Base-by-base conservation (phyloP, 352 stramenopile genomes). In the Phytophthora ohioensis region DNA sequence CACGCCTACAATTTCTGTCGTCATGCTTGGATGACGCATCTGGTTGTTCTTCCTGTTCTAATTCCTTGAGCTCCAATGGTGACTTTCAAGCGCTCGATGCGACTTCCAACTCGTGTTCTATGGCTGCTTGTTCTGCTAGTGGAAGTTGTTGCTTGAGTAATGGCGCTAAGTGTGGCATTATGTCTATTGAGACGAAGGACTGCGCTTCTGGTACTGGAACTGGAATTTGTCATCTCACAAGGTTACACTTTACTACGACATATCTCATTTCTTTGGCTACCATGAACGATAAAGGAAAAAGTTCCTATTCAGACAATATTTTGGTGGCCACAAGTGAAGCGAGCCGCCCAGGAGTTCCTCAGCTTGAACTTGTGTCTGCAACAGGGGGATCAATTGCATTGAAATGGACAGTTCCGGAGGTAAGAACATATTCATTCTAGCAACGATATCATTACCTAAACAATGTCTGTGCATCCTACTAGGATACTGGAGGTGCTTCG, bases 401-500 rank as follows among this genome's bases (percentile, higher is more conserved):
- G 6, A 46, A 57, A n/a, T 86, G 72, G 80, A 47, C 31, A 15
- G 49, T 82, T 31, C 67, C 80, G 31, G 43, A 55, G 75, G 81
- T 90, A 78, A 27, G 64, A 31, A 0, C 12, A n/a, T 8, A 61
- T 67, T 3, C 39, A 32, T 6, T 17, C 4, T 15, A 46, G n/a
- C 8, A 35, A 46, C 32, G 31, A 46, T 45, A 34, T 3, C 9
- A 60, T 3, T 30, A 5, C 39, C 15, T 51, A 51, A 49, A 43
- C 5, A 43, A 21, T 38, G 34, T 36, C 39, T 35, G 64, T 52
- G 9, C 21, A 11, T 30, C 46, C 51, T 60, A 46, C 34, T 35
- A 67, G 82, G 67, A 88, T 53, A 80, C 69, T 27, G 82, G 82
- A 15, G 82, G 82, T 13, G 67, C 36, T 0, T 60, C 73, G 1